Evolutionary conservation across 768 basidiomycete genomes (phyloP).

Genomic region (Mycena maculata): DNA sequence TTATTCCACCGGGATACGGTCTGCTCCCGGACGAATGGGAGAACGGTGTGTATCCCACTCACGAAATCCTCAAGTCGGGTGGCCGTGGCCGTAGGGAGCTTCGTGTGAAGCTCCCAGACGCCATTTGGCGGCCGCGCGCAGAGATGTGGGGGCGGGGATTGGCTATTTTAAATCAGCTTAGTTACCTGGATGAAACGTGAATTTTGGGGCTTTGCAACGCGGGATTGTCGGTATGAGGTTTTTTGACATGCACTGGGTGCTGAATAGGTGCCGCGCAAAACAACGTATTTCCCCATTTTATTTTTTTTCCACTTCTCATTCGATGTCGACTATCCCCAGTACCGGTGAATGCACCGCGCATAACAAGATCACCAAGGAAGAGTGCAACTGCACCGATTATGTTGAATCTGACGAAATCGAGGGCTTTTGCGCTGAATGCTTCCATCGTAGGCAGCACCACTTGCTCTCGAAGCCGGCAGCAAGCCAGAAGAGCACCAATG

Average conservation of each 20-base stretch:
- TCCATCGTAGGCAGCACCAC: background rate
- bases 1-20: constrained; percentile 29
- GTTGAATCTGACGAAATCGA: background rate
- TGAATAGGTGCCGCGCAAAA: too few species aligned
- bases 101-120: constrained; percentile 22
- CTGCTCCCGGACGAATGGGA: constrained; percentile 36
- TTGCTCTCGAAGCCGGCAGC: background rate
- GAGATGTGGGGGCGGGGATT: constrained; percentile 33
- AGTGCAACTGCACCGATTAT: background rate
- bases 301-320: too few species aligned
- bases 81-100: constrained; percentile 14
- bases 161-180: constrained; percentile 6
- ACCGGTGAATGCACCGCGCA: background rate
- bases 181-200: background rate
- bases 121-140: constrained; percentile 30
- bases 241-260: too few species aligned
- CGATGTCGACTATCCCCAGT: too few species aligned
- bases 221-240: too few species aligned
- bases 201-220: too few species aligned
- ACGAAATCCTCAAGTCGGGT: constrained; percentile 28
- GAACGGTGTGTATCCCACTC: constrained; percentile 12
- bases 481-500: too few species aligned
- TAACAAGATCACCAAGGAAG: background rate
- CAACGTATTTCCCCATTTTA: too few species aligned
- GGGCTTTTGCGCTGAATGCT: background rate